Conservation (phyloP, 2,329 filamentous ascomycete genomes). For the Alternaria alternata region DNA sequence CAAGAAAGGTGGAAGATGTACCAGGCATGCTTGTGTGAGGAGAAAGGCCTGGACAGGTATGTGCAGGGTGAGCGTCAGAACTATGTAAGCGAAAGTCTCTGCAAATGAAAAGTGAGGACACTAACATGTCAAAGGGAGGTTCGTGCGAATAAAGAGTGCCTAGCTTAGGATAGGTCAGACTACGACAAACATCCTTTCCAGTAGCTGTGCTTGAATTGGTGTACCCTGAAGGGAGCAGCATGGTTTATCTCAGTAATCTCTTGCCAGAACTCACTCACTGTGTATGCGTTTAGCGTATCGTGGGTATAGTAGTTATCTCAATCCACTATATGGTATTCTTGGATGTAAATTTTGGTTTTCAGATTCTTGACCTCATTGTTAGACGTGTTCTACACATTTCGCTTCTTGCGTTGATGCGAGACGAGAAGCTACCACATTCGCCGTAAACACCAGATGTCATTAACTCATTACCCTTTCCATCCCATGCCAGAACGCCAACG, state of each 20-base stretch:
- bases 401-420: neutral
- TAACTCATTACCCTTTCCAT: slow-evolving; percentile 2
- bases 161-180: neutral
- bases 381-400: neutral
- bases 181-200: neutral
- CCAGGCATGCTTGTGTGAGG: neutral
- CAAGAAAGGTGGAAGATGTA: neutral
- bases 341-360: neutral
- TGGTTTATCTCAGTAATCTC: neutral
- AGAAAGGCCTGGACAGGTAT: neutral
- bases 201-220: neutral
- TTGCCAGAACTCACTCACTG: neutral
- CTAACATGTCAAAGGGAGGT: neutral
- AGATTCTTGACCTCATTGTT: neutral
- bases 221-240: neutral
- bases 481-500: slow-evolving; percentile 13
- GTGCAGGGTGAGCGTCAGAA: neutral
- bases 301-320: neutral
- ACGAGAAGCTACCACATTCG: neutral
- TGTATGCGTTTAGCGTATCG: neutral
- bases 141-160: neutral
- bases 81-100: neutral
- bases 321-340: neutral
- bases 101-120: accelerated
- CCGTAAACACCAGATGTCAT: slow-evolving; percentile 6